Evolutionary conservation across 768 basidiomycete species (phyloP), one percentile per base, ranked within the genome.

Genomic region (Leccinum obscurum): DNA sequence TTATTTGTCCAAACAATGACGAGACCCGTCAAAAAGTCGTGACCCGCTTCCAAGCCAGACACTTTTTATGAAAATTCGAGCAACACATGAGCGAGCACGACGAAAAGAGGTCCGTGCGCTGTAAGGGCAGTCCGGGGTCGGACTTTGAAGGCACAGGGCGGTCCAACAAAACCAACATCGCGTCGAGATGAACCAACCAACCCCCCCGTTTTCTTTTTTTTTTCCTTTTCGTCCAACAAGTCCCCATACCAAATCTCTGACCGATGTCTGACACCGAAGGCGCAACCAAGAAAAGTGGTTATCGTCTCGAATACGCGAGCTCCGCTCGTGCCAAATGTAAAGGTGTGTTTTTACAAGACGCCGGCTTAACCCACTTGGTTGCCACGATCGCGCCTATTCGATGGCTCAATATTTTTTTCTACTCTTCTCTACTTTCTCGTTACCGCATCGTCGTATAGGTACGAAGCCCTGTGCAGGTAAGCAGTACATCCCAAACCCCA

Each of bases 221-320:
- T 72, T 63, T 65, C 67, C 67, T 62, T 64, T 26, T 24, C 49
- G 6, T 9, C 14, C 48, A 49, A 14, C 49, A 26, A 63, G 10
- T 10, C 54, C 61, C 61, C 64, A 60, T 59, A 51, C 59, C 52
- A 52, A 57, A 26, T 56, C 62, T 63, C 62, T 64, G 14, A 66
- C 32, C 41, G 69, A 74, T 74, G 73, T 74, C 73, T 65, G 73
- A 74, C 66, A 74, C 63, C 66, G 73, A 74, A 74, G 73, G 74
- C 65, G 30, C 66, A 59, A 59, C 75, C 14, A 75, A 68, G 30
- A 75, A 72, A 57, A 59, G 70, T 52, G 87, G 87, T 62, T 93
- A 93, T 77, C 85, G 91, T 65, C 77, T 93, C 46, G 91, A 93
- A 75, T 92, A 92, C 74, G 85, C 91, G 55, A 61, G 75, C 50